Evolutionary conservation across 306 rosid species (phyloP), one percentile per base, ranked within the genome.

Genomic region (Vigna nakashimae): DNA sequence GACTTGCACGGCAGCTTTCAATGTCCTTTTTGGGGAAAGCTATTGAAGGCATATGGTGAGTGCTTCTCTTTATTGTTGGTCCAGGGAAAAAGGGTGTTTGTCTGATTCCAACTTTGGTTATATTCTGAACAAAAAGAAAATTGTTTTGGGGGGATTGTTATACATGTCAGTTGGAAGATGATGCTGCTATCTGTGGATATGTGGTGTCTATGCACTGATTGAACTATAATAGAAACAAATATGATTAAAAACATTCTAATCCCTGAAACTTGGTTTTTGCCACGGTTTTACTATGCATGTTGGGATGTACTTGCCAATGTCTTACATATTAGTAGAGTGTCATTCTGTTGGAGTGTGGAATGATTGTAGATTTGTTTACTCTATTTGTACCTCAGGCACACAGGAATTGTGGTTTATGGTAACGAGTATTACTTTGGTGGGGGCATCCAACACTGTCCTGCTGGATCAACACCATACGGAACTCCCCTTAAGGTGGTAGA

Each of bases 401-500:
- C 99, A 0, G 99, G 99, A 82, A 55, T 95, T 4, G 97, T 88
- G 40, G 98, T 96, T 69, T 96, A 91, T 83, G 97, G 94, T 22
- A 85, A 85, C 5, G 99, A 92, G 87, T 96, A 96, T 45, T 96
- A 79, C 85, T 96, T 92, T 87, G 99, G 99, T 45, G 99, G 97
- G 24, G 98, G 99, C 69, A 89, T 96, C 48, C 99, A 96, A 40
- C 93, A 87, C 36, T 79, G 73, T 70, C 77, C 86, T 11, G 91
- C 94, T 42, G 98, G 97, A 81, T 76, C 84, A 26, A 90, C 98
- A 38, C 97, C 87, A 0, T 96, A 96, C 80, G 99, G 98, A 69
- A 89, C 90, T 2, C 99, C 99, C 6, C 72, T 95, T 49, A 82
- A 82, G 63, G 92, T 84, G 32, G 87, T 92, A 5, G 97, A 96